Evolutionary conservation across 331 rosid genomes (phyloP).

Genomic region (Pyrus hybrid): DNA sequence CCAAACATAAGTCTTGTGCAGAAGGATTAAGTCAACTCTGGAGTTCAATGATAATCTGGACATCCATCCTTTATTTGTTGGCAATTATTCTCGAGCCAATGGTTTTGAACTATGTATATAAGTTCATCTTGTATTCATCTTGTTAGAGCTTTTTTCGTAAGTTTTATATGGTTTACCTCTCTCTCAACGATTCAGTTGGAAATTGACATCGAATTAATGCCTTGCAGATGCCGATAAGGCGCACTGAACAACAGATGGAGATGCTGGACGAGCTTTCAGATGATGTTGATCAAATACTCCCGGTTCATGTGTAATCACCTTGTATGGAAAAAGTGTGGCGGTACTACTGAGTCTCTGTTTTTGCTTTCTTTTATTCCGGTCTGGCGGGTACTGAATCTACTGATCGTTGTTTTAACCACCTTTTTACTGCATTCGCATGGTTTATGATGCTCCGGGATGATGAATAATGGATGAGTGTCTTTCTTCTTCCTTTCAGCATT

Average conservation of each 20-base stretch:
- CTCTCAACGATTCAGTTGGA: background rate
- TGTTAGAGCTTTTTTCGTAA: background rate
- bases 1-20: background rate
- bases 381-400: background rate
- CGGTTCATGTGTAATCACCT: background rate
- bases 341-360: background rate
- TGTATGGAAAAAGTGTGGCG: slow-evolving; percentile 1
- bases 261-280: background rate
- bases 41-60: background rate
- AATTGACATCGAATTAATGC: background rate
- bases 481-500: background rate
- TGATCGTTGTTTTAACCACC: background rate
- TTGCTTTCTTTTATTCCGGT: background rate
- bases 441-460: background rate
- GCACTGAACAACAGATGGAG: background rate
- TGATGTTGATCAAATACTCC: background rate
- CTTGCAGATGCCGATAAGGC: slow-evolving; percentile 9
- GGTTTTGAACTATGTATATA: background rate
- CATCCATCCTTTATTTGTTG: background rate
- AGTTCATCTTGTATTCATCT: background rate
- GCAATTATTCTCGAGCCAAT: background rate
- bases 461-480: slow-evolving; percentile 4
- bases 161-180: background rate
- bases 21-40: background rate
- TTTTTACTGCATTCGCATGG: background rate